Base-by-base conservation (phyloP, 768 basidiomycete genomes). In the Termitomyces sp. region DNA sequence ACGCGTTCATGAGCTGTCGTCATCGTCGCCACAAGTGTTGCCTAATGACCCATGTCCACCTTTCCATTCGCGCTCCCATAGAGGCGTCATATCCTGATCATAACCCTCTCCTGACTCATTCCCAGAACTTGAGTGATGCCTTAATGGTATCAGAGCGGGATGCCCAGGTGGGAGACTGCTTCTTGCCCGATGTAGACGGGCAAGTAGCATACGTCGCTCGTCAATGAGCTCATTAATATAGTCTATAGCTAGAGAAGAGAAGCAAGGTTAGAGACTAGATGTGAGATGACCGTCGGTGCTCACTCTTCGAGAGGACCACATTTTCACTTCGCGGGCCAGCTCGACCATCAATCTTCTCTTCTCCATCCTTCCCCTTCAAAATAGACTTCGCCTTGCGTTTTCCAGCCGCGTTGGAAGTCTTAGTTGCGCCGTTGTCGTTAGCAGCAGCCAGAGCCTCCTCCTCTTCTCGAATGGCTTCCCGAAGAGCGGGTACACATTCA, bases 251-350 rank as follows among this genome's bases (percentile, higher is more conserved):
- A 62, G 3, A 37, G 36, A 33, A 55, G 55, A 46, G 33, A 46
- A 46, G 22, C 18, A 54, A 27, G 36, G 24, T 59, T 34, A 39
- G 37, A 53, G 51, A 44, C 36, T 24, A 18, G 37, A 14, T 56
- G 18, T 22, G 27, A 49, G 12, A 52, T 37, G 18, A 26, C n/a
- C 27, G 37, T n/a, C 24, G 36, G 26, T 18, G 80, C 91, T 65
- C 67, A 95, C 94, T 93, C 73, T 95, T 94, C 39, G 84, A 82
- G 39, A 96, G 72, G 4, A 96, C 93, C 45, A 95, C 83, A 58
- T 93, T 92, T 74, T 96, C 94, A 69, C 93, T 95, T 65, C 89
- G 79, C 7, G 95, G 93, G 1, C 94, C 95, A 0, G 91, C 90
- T 27, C 95, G 77, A 12, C 94, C 93, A 65, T 95, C 94, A 5